Evolutionary conservation across 1,139 yeast genomes (phyloP).

Genomic region (Pichia sp.): DNA sequence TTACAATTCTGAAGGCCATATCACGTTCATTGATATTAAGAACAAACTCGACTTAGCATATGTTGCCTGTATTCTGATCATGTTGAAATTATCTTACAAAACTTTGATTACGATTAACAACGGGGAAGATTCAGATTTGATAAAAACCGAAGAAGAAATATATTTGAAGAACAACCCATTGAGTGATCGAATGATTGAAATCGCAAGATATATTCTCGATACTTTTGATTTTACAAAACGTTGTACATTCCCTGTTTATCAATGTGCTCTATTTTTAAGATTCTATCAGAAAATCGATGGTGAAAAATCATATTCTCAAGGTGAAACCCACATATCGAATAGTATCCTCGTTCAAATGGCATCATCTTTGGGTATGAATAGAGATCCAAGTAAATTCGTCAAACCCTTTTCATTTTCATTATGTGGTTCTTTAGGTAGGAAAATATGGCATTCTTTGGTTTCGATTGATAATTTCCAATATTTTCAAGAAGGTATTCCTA

Average conservation of each 20-base stretch:
- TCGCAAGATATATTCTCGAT: conserved; percentile 52
- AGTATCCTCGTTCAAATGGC: conserved; percentile 50
- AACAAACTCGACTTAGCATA: conserved; percentile 42
- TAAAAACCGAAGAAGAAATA: conserved; percentile 31
- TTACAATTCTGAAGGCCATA: conserved; percentile 20
- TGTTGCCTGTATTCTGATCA: conserved; percentile 41
- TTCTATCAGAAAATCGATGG: conserved; percentile 38
- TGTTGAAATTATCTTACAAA: conserved; percentile 42
- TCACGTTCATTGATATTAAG: conserved; percentile 34
- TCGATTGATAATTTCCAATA: conserved; percentile 37
- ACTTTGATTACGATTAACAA: conserved; percentile 37
- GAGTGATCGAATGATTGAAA: conserved; percentile 41
- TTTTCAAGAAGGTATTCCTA: conserved; percentile 42
- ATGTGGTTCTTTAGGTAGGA: conserved; percentile 43
- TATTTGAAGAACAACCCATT: conserved; percentile 49
- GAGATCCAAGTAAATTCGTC: conserved; percentile 43
- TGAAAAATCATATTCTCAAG: conserved; percentile 42
- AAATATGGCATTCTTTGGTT: conserved; percentile 50
- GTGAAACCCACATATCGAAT: conserved; percentile 38
- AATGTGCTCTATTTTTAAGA: conserved; percentile 44
- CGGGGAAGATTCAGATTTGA: conserved; percentile 14
- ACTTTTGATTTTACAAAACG: conserved; percentile 48
- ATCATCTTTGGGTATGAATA: conserved; percentile 47
- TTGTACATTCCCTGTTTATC: conserved; percentile 48
- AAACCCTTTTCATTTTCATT: conserved; percentile 12